Evolutionary conservation across 164 flowering plant genomes (phyloP).

Genomic region (Chloranthus sessilifolius): DNA sequence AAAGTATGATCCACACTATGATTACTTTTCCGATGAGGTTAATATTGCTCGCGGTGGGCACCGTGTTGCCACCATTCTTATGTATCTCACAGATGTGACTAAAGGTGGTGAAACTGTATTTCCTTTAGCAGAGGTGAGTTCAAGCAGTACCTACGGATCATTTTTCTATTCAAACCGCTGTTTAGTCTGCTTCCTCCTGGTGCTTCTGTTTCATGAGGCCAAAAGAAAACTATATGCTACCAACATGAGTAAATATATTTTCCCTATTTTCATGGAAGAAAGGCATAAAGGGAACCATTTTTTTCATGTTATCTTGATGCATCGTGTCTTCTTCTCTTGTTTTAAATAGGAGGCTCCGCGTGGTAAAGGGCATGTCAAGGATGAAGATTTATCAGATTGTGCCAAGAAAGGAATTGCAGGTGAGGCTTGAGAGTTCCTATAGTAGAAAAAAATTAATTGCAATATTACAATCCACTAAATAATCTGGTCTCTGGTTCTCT

Average conservation of each 20-base stretch:
- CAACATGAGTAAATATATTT: too few relatives aligned
- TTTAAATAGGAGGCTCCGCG: constrained; percentile 45
- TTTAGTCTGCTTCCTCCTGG: neutral
- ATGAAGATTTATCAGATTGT: constrained; percentile 74
- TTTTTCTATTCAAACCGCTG: neutral
- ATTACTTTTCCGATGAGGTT: constrained; percentile 77
- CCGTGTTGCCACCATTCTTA: constrained; percentile 84
- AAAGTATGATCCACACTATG: constrained; percentile 91
- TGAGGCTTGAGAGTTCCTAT: constrained; percentile 10
- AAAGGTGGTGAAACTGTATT: constrained; percentile 98
- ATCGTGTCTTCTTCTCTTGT: neutral
- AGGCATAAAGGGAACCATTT: constrained; percentile 1
- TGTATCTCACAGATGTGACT: constrained; percentile 83
- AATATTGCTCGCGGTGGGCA: constrained; percentile 95
- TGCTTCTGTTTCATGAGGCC: neutral
- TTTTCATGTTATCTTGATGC: neutral
- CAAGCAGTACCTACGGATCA: constrained; percentile 4
- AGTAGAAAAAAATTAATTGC: neutral
- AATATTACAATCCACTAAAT: too few relatives aligned
- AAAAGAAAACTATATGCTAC: too few relatives aligned
- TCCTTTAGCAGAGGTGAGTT: constrained; percentile 85
- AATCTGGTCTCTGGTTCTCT: neutral
- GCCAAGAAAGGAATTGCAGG: constrained; percentile 88
- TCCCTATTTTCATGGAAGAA: neutral
- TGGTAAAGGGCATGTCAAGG: constrained; percentile 28